phyloP scores from a whole-genome alignment of 2,329 filamentous ascomycete genomes.

The Sphaerulina musiva region DNA sequence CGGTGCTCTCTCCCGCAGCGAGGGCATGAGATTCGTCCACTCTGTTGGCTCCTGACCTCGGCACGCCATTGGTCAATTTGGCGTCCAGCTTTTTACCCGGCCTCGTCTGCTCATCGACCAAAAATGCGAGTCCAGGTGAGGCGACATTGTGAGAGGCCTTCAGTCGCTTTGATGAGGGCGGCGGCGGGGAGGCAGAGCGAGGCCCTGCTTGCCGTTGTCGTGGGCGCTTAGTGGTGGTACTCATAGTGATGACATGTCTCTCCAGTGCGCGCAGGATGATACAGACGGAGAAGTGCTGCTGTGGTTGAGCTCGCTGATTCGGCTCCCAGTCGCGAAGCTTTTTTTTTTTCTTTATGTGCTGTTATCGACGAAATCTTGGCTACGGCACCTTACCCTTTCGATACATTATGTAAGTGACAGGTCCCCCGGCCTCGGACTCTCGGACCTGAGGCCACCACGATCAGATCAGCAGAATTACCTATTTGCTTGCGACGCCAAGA shows the following conservation, averaged over 20 bases:
- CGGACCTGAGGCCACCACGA: too few relatives aligned
- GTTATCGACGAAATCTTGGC: too few relatives aligned
- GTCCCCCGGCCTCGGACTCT: too few relatives aligned
- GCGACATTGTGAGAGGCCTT: conserved; percentile 33
- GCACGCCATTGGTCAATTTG: conserved; percentile 49
- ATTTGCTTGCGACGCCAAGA: too few relatives aligned
- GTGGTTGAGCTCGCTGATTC: neutral
- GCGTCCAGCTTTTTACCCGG: conserved; percentile 37
- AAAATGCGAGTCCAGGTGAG: conserved; percentile 27
- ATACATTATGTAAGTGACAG: too few relatives aligned
- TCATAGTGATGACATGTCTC: conserved; percentile 31
- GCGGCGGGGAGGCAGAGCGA: conserved; percentile 23
- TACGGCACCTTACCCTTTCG: too few relatives aligned
- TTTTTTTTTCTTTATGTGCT: too few relatives aligned
- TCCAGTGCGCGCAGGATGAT: neutral
- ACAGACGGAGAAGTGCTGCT: neutral
- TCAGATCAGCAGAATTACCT: too few relatives aligned
- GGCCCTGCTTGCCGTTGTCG: conserved; percentile 27
- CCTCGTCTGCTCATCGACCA: conserved; percentile 34
- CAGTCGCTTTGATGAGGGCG: conserved; percentile 29
- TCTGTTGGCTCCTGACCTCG: conserved; percentile 45
- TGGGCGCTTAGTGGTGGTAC: conserved; percentile 30
- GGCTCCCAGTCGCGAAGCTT: too few relatives aligned
- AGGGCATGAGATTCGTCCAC: conserved; percentile 54
- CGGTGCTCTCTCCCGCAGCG: conserved; percentile 38